These are phyloP conservation scores for Saccharomyces hybrid DNA, from an alignment of 1,139 yeast genomes.

Conservation along the genomic window DNA sequence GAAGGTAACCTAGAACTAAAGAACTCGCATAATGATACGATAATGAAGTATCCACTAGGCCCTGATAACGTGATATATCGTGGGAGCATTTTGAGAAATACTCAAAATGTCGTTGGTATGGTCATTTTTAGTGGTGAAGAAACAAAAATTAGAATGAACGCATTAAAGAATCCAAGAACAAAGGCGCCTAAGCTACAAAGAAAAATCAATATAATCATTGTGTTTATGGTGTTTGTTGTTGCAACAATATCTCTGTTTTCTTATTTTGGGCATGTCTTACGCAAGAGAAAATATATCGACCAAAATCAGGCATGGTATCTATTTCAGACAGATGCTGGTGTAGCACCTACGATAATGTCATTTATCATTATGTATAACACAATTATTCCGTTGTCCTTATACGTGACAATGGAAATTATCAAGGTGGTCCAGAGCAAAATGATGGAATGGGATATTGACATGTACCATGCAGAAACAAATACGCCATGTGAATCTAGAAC, in stretches of 20 bases:
- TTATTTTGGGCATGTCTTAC: slow-evolving; percentile 65
- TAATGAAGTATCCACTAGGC: slow-evolving; percentile 52
- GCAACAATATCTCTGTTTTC: slow-evolving; percentile 68
- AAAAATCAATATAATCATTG: slow-evolving; percentile 72
- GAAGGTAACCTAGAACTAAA: slow-evolving; percentile 56
- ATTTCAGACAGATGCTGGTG: slow-evolving; percentile 66
- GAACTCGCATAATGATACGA: slow-evolving; percentile 19
- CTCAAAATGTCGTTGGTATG: slow-evolving; percentile 62
- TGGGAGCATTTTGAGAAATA: slow-evolving; percentile 83
- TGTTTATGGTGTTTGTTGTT: slow-evolving; percentile 82
- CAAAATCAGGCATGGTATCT: slow-evolving; percentile 63
- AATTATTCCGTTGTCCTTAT: slow-evolving; percentile 85
- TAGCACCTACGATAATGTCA: slow-evolving; percentile 87
- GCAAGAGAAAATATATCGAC: slow-evolving; percentile 38
- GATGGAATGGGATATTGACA: slow-evolving; percentile 84
- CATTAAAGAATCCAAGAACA: slow-evolving; percentile 77
- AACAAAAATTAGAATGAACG: slow-evolving; percentile 91
- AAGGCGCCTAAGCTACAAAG: slow-evolving; percentile 89
- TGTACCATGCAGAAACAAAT: slow-evolving; percentile 77
- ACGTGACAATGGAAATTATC: slow-evolving; percentile 93
- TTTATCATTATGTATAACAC: slow-evolving; percentile 96
- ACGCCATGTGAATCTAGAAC: slow-evolving; percentile 95
- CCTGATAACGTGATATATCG: slow-evolving; percentile 78
- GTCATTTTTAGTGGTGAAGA: slow-evolving; percentile 94
- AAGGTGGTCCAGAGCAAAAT: slow-evolving; percentile 77